Evolutionary conservation across 1,284 basidiomycete species (phyloP), one percentile per base, ranked within the genome.

Genomic region (Pascua sp.): DNA sequence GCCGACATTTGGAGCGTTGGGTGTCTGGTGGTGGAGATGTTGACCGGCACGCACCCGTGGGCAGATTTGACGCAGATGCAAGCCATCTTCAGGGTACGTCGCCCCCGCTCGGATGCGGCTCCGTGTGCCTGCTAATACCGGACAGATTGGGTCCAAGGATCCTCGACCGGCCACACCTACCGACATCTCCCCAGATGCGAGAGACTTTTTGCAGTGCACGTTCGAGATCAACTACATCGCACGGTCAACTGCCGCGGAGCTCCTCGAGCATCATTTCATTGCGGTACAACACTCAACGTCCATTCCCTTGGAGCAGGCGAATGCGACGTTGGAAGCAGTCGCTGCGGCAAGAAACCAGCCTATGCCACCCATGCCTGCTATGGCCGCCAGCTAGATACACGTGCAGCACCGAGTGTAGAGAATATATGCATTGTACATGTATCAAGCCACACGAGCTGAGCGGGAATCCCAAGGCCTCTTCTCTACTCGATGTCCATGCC

Each of bases 1-100:
- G 94, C 94, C 8, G 96, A 98, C 75, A 97, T 98, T 52, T 99
- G 96, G 96, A 92, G 90, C 69, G 87, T 99, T 0, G 96, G 96
- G 2, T 98, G 96, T 76, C 79, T 98, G 49, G 89, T 98, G 13
- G 92, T 98, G 16, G 96, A 99, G 77, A 99, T 99, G 96, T 81
- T 98, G 57, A 97, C 92, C 0, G 95, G 95, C 4, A 88, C 93
- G 66, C 95, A 97, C 75, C 96, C 96, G 0, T 98, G 92, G 90
- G 90, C 95, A 0, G 89, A 92, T 62, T 81, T 98, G 32, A 94
- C 90, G n/a, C 95, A 98, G 78, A 98, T 98, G 93, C 93, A 96
- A 79, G 92, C 91, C 58, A 96, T 96, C 70, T 98, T 91, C 82
- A 90, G 88, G 83, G 93, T 91, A 53, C 55, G 79, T 67, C 32